phyloP scores from a whole-genome alignment of 2,329 filamentous ascomycete genomes.

The Dothiorella sarmentorum region DNA sequence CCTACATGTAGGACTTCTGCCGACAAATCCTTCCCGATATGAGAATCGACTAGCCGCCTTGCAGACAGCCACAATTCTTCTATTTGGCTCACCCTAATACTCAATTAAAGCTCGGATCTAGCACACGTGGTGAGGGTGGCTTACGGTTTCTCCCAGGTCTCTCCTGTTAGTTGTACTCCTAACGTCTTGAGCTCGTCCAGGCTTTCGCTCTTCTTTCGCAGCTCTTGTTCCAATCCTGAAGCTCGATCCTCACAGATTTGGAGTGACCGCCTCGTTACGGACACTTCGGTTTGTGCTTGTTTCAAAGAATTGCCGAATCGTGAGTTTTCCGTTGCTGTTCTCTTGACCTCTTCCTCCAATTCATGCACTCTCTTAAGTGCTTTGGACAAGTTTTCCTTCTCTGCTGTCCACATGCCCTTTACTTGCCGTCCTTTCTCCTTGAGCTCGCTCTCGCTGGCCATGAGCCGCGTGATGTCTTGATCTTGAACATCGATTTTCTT shows the following conservation, averaged over 20 bases:
- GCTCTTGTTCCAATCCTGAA: neutral
- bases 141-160: neutral
- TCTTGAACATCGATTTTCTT: neutral
- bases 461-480: neutral
- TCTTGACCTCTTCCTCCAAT: neutral
- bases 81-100: neutral
- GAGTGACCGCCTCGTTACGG: neutral
- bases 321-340: neutral
- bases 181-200: neutral
- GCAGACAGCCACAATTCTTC: neutral
- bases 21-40: neutral
- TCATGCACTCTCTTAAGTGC: neutral
- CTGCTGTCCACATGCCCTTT: neutral
- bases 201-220: neutral
- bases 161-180: neutral
- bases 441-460: neutral
- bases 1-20: neutral
- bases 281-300: neutral
- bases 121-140: neutral
- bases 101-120: neutral
- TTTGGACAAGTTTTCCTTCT: neutral
- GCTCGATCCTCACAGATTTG: neutral
- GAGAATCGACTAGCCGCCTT: neutral
- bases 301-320: neutral
- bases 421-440: slow-evolving; percentile 2